These are phyloP conservation scores for Globisporangium uncinulatum DNA, from an alignment of 352 stramenopile genomes.

Conservation along the genomic window DNA sequence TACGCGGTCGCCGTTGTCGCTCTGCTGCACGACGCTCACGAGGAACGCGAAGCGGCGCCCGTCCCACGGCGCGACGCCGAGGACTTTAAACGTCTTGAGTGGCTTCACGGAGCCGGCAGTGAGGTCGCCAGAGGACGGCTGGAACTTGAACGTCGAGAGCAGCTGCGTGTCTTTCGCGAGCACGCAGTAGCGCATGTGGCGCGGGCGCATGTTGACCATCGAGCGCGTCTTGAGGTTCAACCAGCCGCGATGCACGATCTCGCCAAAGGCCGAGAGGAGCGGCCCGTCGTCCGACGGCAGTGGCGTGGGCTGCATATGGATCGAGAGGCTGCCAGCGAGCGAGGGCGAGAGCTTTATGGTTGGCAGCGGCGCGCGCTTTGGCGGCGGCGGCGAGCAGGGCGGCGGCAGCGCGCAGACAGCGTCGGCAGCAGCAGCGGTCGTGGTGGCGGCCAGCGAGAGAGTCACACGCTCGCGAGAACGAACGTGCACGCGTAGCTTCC, in stretches of 20 bases:
- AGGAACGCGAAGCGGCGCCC: conserved; percentile 70
- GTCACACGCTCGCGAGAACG: background rate
- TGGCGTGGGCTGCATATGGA: conserved; percentile 44
- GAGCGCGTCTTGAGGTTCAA: conserved; percentile 84
- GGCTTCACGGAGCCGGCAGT: conserved; percentile 49
- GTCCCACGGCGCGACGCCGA: conserved; percentile 67
- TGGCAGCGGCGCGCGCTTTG: background rate
- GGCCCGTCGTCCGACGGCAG: conserved; percentile 47
- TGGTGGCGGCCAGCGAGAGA: background rate
- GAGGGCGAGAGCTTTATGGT: conserved; percentile 18
- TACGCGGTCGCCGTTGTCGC: conserved; percentile 69
- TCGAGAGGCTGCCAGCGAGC: conserved; percentile 12
- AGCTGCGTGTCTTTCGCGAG: conserved; percentile 51
- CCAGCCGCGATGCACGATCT: conserved; percentile 76
- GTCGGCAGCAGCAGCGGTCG: background rate
- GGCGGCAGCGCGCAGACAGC: background rate
- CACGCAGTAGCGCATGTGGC: conserved; percentile 84
- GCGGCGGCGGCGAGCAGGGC: too few relatives aligned
- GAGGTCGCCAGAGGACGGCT: conserved; percentile 67
- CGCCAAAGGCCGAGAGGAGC: conserved; percentile 49
- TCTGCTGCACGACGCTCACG: conserved; percentile 61
- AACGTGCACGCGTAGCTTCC: background rate
- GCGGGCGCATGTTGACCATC: conserved; percentile 79
- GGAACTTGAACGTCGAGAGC: conserved; percentile 85
- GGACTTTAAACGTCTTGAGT: conserved; percentile 61